Percentiles rank a stretch among this genome's conserved stretches.
phyloP scores from a whole-genome alignment of 2,329 filamentous ascomycete genomes.

The Phialophora tarda region DNA sequence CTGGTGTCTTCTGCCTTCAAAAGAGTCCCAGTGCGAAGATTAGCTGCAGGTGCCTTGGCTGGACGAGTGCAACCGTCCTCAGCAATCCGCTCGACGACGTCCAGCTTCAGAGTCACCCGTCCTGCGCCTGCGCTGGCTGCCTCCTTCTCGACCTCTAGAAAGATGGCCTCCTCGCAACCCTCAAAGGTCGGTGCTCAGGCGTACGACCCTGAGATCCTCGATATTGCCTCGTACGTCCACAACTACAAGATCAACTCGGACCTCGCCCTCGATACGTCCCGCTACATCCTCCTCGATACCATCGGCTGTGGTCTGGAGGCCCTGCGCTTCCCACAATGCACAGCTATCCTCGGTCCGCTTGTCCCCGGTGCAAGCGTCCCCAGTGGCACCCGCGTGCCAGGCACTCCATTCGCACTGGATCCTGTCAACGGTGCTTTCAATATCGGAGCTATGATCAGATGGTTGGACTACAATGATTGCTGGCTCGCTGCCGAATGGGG shows the following conservation, averaged over 20 bases:
- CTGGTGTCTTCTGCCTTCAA: conserved; percentile 36
- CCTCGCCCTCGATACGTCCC: conserved; percentile 92
- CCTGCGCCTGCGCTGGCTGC: conserved; percentile 34
- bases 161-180: conserved; percentile 49
- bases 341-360: conserved; percentile 88
- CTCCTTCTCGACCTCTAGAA: conserved; percentile 51
- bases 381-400: conserved; percentile 87
- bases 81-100: conserved; percentile 25
- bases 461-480: conserved; percentile 99
- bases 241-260: conserved; percentile 89
- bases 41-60: conserved; percentile 37
- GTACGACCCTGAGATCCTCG: conserved; percentile 91
- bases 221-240: conserved; percentile 95
- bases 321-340: conserved; percentile 92
- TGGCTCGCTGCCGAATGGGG: conserved; percentile 99
- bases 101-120: conserved; percentile 23
- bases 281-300: conserved; percentile 96
- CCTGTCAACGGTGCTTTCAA: conserved; percentile 97
- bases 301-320: conserved; percentile 96
- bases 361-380: conserved; percentile 90
- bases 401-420: conserved; percentile 92
- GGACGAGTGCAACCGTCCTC: conserved; percentile 33
- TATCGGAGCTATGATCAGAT: conserved; percentile 97
- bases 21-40: conserved; percentile 36
- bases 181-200: conserved; percentile 53